A percentile compares a stretch with the other conserved stretches of the same genome.
Evolutionary conservation across 305 asterid genomes (phyloP).

Genomic region (Rubia peregrina): DNA sequence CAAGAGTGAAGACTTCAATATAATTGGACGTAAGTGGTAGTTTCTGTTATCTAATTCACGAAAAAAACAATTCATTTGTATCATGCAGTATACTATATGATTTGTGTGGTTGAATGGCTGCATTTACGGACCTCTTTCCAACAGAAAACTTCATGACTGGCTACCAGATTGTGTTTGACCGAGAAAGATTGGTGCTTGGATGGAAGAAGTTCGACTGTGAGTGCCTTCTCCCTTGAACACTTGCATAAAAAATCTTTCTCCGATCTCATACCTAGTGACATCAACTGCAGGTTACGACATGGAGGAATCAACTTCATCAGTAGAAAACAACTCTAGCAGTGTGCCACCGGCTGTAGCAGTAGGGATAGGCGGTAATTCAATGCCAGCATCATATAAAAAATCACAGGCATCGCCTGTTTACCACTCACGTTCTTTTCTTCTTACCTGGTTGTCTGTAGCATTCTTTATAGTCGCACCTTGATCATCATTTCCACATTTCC

Average conservation of each 20-base stretch:
- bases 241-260: not conserved
- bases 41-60: not conserved
- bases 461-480: not conserved
- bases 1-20: constrained; percentile 63
- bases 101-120: not conserved
- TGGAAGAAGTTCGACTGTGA: constrained; percentile 68
- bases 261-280: not conserved
- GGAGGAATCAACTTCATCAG: constrained; percentile 33
- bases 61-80: not conserved
- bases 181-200: constrained; percentile 76
- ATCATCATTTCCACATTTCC: not conserved
- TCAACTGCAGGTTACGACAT: constrained; percentile 47
- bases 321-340: constrained; percentile 32
- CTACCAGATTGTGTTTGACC: constrained; percentile 68
- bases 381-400: constrained; percentile 22
- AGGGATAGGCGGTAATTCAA: constrained; percentile 26
- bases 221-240: constrained; percentile 17
- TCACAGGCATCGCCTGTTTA: constrained; percentile 32
- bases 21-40: constrained; percentile 69
- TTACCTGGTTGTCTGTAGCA: constrained; percentile 19
- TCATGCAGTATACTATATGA: not conserved
- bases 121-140: constrained; percentile 1
- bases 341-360: constrained; percentile 49
- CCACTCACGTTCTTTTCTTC: constrained; percentile 19
- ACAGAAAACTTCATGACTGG: constrained; percentile 88